Base-by-base conservation (phyloP, 164 flowering plant genomes). In the Pachysandra terminalis region DNA sequence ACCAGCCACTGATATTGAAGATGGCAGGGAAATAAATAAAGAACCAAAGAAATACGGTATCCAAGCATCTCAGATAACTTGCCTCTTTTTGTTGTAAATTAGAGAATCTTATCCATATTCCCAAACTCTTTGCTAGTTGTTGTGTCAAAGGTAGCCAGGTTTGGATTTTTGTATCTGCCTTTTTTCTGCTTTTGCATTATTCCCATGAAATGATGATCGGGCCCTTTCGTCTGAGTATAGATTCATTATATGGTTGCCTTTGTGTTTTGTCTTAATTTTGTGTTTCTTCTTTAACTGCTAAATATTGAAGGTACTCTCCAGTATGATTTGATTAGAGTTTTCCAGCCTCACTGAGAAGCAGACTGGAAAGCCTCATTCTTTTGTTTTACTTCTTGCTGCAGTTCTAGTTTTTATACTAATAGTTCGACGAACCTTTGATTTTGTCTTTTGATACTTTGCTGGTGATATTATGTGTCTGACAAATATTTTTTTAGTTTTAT, bases 41-140 rank as follows among this genome's bases (percentile, higher is more conserved):
- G 88, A 87, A 70, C 74, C 85, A 21, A 87, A 84, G 72, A 85
- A 75, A 85, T 83, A 75, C 70, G 94, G 98, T 87, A 84, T 58
- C 0, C 19, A 6, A 22, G 21, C 56, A 48, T 61, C 61, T 56
- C 27, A 37, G n/a, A 48, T 67, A 24, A 19, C 15, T 27, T 21
- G 37, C 25, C 26, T 14, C 59, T 62, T 19, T 63, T 25, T 37
- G 19, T 19, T 24, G 5, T 45, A 48, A 26, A 64, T 2, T 69
- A 51, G 71, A 49, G 21, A 19, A 24, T 48, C 56, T 21, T 58
- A 32, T 59, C 8, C 21, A 41, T 41, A 41, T 26, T 40, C 41
- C 28, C 19, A 5, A 62, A 15, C 27, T 40, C n/a, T n/a, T n/a
- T n/a, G n/a, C n/a, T n/a, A n/a, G n/a, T n/a, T n/a, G n/a, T n/a